These are phyloP conservation scores for Ascochyta clinopodiicola DNA, from an alignment of 2,329 filamentous ascomycete genomes.

Conservation along the genomic window DNA sequence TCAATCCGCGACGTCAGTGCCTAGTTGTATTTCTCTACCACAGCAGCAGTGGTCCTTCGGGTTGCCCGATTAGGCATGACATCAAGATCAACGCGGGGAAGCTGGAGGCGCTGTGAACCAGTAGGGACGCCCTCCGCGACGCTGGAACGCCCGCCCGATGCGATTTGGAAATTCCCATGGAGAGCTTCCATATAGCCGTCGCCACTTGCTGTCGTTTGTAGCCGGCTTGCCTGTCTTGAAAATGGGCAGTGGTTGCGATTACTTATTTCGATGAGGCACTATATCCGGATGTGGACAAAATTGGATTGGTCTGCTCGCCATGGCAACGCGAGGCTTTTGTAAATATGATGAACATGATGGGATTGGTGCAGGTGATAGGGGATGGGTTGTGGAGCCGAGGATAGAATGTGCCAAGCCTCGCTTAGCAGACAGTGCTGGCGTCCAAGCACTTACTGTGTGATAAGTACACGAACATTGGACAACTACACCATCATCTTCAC, in stretches of 20 bases:
- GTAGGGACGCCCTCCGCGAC: constrained; percentile 4
- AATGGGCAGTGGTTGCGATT: background rate
- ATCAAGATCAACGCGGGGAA: constrained; percentile 9
- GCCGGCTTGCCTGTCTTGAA: constrained; percentile 1
- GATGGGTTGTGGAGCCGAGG: background rate
- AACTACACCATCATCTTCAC: background rate
- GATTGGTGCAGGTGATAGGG: too few species aligned
- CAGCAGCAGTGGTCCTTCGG: background rate
- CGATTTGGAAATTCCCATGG: background rate
- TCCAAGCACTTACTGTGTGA: too few species aligned
- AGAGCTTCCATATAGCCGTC: constrained; percentile 7
- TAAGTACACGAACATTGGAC: too few species aligned
- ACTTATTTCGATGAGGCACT: background rate
- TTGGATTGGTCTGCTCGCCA: background rate
- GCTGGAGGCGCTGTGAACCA: constrained; percentile 6
- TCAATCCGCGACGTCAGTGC: background rate
- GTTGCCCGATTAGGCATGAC: constrained; percentile 2
- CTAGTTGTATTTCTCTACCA: background rate
- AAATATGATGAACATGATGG: too few species aligned
- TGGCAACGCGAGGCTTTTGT: background rate
- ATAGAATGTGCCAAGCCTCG: too few species aligned
- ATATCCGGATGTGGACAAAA: background rate
- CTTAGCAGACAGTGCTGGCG: too few species aligned
- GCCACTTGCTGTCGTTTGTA: background rate
- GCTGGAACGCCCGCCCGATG: background rate